phyloP scores from a whole-genome alignment of 148 eudicot species.

The Chenopodium formosanum region DNA sequence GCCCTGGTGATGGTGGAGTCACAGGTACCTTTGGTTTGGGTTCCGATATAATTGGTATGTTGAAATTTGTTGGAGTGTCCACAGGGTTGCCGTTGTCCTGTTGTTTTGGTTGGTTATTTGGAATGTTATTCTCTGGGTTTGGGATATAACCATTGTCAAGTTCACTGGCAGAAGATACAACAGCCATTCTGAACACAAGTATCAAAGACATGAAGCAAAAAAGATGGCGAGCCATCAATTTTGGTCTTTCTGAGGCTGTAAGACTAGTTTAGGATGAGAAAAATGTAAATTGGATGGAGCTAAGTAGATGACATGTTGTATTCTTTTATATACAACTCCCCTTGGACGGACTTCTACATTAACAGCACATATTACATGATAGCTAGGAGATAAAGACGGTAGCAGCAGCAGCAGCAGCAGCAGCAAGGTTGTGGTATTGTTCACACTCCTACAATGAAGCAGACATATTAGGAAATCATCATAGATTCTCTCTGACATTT shows the following conservation, averaged over 20 bases:
- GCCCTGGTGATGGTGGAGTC: background rate
- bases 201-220: conserved; percentile 15
- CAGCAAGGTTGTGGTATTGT: conserved; percentile 26
- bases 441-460: conserved; percentile 25
- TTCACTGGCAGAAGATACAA: conserved; percentile 13
- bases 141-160: background rate
- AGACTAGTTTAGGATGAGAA: background rate
- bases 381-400: background rate
- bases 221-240: conserved; percentile 11
- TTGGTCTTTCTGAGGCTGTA: background rate
- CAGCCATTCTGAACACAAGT: background rate
- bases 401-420: background rate
- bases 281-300: background rate
- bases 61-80: conserved; percentile 1
- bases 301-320: background rate
- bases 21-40: conserved; percentile 1
- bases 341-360: background rate
- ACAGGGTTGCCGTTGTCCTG: too few relatives aligned
- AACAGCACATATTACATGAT: background rate
- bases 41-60: background rate
- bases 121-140: background rate
- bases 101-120: background rate
- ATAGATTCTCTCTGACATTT: background rate
- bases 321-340: conserved; percentile 4
- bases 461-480: background rate